Conservation (phyloP, 768 basidiomycete genomes). For the Boletus sp. region DNA sequence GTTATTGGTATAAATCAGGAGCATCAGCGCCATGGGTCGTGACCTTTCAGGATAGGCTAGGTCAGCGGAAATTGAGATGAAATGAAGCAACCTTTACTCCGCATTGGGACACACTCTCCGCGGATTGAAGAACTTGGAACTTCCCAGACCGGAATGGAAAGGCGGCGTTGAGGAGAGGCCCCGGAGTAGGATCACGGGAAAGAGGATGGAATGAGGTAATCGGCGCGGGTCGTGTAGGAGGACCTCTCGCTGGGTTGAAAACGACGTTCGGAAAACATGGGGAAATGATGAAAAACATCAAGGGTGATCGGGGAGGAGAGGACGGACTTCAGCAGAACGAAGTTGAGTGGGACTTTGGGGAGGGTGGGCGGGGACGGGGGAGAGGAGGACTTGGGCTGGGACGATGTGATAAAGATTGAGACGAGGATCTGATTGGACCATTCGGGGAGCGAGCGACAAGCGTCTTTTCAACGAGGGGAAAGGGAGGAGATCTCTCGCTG, state of each 20-base stretch:
- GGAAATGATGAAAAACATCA: constrained; percentile 35
- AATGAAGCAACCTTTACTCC: too few relatives aligned
- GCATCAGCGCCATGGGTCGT: too few relatives aligned
- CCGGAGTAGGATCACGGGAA: constrained; percentile 30
- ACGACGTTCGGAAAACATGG: constrained; percentile 32
- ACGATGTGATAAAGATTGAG: constrained; percentile 28
- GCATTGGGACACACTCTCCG: too few relatives aligned
- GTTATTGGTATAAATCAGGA: too few relatives aligned
- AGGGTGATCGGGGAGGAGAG: constrained; percentile 4
- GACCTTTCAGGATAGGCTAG: too few relatives aligned
- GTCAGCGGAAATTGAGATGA: too few relatives aligned
- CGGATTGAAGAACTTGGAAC: too few relatives aligned
- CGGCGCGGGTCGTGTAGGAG: constrained; percentile 22
- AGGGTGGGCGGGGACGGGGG: constrained; percentile 6
- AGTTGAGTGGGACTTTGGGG: neutral
- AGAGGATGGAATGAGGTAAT: constrained; percentile 19
- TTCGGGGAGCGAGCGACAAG: constrained; percentile 8
- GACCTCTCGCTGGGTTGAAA: constrained; percentile 29
- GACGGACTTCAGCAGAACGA: too few relatives aligned
- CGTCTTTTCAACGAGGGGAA: neutral
- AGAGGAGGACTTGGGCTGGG: constrained; percentile 12
- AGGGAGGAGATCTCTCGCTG: neutral
- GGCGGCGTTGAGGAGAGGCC: constrained; percentile 9
- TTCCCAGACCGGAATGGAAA: too few relatives aligned
- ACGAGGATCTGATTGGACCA: constrained; percentile 26